phyloP scores from a whole-genome alignment of 164 flowering plant species.

The Paratinospora sagittata region DNA sequence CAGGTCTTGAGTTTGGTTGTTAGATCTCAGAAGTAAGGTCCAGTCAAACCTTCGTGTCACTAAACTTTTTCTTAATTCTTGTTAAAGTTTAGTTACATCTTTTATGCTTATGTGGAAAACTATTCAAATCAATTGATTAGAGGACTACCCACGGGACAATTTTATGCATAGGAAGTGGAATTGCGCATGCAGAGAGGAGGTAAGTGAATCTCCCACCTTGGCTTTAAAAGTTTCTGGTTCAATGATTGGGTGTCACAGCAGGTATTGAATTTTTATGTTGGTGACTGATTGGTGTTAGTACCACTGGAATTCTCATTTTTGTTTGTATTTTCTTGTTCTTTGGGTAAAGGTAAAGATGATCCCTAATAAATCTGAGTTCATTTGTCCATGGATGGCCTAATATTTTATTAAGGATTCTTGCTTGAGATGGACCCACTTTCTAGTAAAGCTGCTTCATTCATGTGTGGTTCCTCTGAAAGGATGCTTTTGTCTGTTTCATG shows the following conservation, averaged over 20 bases:
- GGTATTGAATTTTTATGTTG: background rate
- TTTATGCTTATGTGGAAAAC: too few species aligned
- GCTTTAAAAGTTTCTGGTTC: background rate
- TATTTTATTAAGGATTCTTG: background rate
- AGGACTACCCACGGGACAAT: background rate
- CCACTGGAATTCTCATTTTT: background rate
- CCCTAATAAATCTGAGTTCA: background rate
- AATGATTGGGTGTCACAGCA: background rate
- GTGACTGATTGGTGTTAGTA: slow-evolving; percentile 1
- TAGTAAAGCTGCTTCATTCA: background rate
- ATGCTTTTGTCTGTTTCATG: background rate
- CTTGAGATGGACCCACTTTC: background rate
- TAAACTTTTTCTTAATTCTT: too few species aligned
- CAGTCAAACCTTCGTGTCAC: background rate
- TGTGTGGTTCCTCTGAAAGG: background rate
- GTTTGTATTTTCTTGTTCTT: background rate
- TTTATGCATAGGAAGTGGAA: too few species aligned
- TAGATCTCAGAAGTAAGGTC: background rate
- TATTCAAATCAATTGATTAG: background rate
- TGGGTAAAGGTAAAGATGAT: background rate
- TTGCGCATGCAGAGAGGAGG: background rate
- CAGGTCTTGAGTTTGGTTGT: background rate
- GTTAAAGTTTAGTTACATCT: too few species aligned
- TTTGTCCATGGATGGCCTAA: background rate
- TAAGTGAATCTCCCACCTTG: background rate